Evolutionary conservation across 2,329 filamentous ascomycete genomes (phyloP).

Genomic region (Colletotrichum sp.): DNA sequence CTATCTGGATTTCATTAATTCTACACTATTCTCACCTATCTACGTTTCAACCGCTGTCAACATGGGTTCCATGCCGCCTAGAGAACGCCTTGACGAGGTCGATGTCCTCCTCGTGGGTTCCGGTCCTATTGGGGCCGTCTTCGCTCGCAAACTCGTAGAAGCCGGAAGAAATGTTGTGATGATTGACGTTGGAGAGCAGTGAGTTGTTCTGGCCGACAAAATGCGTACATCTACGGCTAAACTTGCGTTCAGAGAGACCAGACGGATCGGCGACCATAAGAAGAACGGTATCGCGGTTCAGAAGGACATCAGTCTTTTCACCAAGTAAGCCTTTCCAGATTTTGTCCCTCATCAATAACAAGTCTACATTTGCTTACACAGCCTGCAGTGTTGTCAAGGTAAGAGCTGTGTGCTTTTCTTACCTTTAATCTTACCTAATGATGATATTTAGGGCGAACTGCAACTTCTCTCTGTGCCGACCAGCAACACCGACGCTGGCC

Average conservation of each 20-base stretch:
- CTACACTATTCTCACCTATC: not conserved
- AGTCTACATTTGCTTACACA: not conserved
- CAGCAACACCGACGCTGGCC: not conserved
- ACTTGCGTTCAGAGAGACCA: not conserved
- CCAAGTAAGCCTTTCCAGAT: not conserved
- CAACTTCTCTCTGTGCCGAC: not conserved
- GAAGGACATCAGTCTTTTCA: not conserved
- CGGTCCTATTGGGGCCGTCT: not conserved
- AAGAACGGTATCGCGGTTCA: not conserved
- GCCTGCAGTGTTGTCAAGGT: not conserved
- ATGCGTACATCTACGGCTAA: not conserved
- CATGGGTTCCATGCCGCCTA: not conserved
- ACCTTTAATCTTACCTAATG: not conserved
- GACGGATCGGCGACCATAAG: not conserved
- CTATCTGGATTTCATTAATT: not conserved
- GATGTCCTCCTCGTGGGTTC: not conserved
- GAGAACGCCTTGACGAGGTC: not conserved
- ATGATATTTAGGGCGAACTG: not conserved
- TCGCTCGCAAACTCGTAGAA: not conserved
- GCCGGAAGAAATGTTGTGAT: not conserved
- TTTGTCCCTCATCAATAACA: fast-evolving
- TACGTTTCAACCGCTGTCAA: not conserved
- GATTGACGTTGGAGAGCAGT: not conserved
- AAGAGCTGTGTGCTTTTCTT: not conserved
- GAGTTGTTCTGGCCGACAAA: not conserved